phyloP scores from a whole-genome alignment of 192 early-diverging fungal species.

The Chytriomyces sp. region DNA sequence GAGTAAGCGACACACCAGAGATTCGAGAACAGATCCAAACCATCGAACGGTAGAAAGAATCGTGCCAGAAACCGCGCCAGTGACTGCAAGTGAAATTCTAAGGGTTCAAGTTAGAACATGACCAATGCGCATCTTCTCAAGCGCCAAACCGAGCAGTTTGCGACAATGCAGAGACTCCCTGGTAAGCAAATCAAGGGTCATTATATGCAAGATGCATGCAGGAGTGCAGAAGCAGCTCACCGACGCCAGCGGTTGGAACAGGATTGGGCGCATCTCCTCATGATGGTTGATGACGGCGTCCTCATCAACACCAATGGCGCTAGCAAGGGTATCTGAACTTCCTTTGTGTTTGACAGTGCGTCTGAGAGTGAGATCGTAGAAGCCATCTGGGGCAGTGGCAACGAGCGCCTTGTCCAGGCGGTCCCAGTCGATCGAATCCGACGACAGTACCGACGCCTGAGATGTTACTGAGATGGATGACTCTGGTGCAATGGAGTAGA shows the following conservation, averaged over 20 bases:
- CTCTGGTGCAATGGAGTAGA: conserved; percentile 20
- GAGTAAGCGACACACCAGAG: background rate
- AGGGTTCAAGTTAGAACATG: background rate
- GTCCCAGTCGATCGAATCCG: background rate
- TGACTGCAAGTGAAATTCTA: conserved; percentile 31
- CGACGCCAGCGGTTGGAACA: conserved; percentile 27
- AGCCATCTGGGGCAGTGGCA: background rate
- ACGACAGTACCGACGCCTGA: background rate
- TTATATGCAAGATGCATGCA: background rate
- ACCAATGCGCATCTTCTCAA: background rate
- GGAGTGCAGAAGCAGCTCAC: conserved; percentile 13
- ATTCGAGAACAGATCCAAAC: background rate
- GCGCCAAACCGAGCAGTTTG: conserved; percentile 28
- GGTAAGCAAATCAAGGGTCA: background rate
- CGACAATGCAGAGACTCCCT: conserved; percentile 39
- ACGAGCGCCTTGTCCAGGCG: background rate
- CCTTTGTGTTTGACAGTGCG: conserved; percentile 8
- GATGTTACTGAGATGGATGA: background rate
- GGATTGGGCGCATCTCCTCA: conserved; percentile 7
- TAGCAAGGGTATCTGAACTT: background rate
- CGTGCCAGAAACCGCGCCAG: conserved; percentile 29
- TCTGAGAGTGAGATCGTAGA: background rate
- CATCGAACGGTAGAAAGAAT: conserved; percentile 33
- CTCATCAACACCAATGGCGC: conserved; percentile 6
- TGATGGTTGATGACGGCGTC: conserved; percentile 22